Conservation (phyloP, 2,329 filamentous ascomycete genomes). For the Cladobotryum mycophilum region DNA sequence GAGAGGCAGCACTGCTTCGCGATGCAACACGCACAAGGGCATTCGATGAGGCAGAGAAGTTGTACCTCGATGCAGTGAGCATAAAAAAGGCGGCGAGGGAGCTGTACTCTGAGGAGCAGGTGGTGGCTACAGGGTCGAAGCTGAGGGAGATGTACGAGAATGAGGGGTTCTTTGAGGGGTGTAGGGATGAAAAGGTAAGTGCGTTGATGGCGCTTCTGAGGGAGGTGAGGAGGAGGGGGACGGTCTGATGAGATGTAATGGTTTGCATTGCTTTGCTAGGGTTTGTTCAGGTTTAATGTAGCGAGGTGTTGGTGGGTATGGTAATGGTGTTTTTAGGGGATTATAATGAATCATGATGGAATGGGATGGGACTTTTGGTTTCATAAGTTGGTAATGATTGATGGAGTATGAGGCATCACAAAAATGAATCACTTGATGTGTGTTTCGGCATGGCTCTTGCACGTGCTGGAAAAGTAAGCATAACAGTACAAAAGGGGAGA, state of each 20-base stretch:
- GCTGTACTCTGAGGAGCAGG: conserved; percentile 18
- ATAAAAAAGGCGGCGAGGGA: conserved; percentile 18
- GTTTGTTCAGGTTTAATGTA: not conserved
- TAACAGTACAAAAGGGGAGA: too few species aligned
- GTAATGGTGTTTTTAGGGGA: not conserved
- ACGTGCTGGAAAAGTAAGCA: too few species aligned
- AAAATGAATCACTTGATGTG: too few species aligned
- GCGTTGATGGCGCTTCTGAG: conserved; percentile 10
- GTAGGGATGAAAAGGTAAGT: conserved; percentile 15
- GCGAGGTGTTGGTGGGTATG: not conserved
- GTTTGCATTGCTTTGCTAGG: not conserved
- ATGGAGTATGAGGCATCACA: too few species aligned
- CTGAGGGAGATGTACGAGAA: conserved; percentile 24
- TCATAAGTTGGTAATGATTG: too few species aligned
- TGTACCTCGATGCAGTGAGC: conserved; percentile 20
- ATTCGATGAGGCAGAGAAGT: conserved; percentile 19
- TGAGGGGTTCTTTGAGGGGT: conserved; percentile 19
- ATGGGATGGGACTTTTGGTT: too few species aligned
- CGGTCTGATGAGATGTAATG: conserved; percentile 1
- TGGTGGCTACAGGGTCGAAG: conserved; percentile 19
- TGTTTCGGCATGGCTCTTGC: too few species aligned
- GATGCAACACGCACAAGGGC: conserved; percentile 11
- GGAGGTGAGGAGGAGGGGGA: conserved; percentile 13
- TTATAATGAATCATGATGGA: not conserved
- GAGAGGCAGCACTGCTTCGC: conserved; percentile 10